Conservation (phyloP, 1,284 basidiomycete genomes). For the Ceratobasidium sp. region DNA sequence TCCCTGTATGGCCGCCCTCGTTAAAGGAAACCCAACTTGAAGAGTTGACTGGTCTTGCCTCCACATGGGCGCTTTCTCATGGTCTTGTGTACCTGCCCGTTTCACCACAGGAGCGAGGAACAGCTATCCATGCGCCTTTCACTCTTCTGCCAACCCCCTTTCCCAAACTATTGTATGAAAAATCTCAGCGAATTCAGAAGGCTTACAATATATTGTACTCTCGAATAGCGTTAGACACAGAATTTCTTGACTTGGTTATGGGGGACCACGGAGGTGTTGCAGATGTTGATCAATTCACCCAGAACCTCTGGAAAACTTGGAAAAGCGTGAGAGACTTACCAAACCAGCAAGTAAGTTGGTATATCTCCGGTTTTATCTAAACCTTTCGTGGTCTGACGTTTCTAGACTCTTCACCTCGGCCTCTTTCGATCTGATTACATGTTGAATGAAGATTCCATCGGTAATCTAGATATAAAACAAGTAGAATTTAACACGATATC, state of each 20-base stretch:
- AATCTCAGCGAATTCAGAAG: slow-evolving; percentile 78
- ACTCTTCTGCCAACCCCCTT: slow-evolving; percentile 91
- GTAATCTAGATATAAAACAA: slow-evolving; percentile 77
- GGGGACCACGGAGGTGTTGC: slow-evolving; percentile 81
- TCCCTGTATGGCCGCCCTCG: slow-evolving; percentile 62
- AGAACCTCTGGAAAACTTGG: slow-evolving; percentile 89
- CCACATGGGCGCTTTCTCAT: slow-evolving; percentile 66
- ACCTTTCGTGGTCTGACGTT: background rate
- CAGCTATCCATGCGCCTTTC: slow-evolving; percentile 90
- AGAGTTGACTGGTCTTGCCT: slow-evolving; percentile 59
- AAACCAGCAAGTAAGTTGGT: slow-evolving; percentile 44
- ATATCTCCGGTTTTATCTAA: background rate
- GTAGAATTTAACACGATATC: slow-evolving; percentile 99
- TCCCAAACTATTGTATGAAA: slow-evolving; percentile 79
- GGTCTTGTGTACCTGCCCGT: slow-evolving; percentile 64
- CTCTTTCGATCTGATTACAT: slow-evolving; percentile 98
- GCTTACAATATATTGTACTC: slow-evolving; percentile 91
- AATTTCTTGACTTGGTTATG: slow-evolving; percentile 88
- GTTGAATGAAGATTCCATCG: slow-evolving; percentile 71
- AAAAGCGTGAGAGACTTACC: slow-evolving; percentile 71
- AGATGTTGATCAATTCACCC: slow-evolving; percentile 89
- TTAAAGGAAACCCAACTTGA: slow-evolving; percentile 56
- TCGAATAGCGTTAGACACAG: slow-evolving; percentile 82
- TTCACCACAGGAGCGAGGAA: slow-evolving; percentile 53
- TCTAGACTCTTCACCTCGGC: slow-evolving; percentile 86